phyloP scores from a whole-genome alignment of 176 grass and related monocot genomes.

The Eragrostis curvula region DNA sequence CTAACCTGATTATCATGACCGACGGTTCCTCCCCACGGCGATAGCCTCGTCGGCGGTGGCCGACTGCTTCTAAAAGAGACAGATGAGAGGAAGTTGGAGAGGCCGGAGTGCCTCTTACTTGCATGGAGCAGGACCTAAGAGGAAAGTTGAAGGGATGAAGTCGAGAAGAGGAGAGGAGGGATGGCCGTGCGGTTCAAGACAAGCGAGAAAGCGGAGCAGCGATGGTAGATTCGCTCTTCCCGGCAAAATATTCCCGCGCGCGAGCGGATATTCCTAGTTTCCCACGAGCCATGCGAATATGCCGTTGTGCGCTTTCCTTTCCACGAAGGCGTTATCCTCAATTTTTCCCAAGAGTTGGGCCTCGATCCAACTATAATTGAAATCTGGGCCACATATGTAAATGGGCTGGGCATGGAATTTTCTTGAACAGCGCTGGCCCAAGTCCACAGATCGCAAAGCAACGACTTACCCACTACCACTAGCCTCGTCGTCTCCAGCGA shows the following conservation, averaged over 20 bases:
- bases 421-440: neutral
- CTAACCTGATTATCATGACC: slow-evolving; percentile 19
- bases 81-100: neutral
- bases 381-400: fast-evolving
- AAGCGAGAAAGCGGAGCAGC: neutral
- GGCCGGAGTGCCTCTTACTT: neutral
- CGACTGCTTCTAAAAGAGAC: neutral
- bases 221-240: slow-evolving; percentile 42
- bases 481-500: neutral
- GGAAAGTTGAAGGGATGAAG: neutral
- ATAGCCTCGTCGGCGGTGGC: neutral
- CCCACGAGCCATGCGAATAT: neutral
- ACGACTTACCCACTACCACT: neutral
- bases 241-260: slow-evolving; percentile 44
- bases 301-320: neutral
- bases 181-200: slow-evolving; percentile 27
- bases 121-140: neutral
- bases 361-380: neutral
- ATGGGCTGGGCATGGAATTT: neutral
- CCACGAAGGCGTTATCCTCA: neutral
- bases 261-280: slow-evolving; percentile 34
- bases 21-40: neutral
- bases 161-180: neutral
- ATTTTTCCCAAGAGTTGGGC: neutral
- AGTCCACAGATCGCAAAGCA: neutral